Percentiles rank a stretch among this genome's conserved stretches.
Conservation (phyloP, 345 rosid species). For the Ceriops zippeliana region DNA sequence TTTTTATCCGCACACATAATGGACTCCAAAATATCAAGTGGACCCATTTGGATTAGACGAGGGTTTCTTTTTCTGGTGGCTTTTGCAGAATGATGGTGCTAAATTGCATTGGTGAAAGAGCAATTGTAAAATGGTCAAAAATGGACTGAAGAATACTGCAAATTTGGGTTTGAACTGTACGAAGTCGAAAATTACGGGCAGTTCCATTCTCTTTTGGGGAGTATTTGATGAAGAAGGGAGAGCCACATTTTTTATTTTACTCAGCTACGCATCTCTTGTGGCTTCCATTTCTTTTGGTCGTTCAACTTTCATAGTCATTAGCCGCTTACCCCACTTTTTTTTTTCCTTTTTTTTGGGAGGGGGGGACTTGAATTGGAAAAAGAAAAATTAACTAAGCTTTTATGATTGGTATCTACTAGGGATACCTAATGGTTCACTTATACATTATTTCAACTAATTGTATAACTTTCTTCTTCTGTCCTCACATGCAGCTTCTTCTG, state of each 20-base stretch:
- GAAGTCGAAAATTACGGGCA: not conserved
- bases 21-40: slow-evolving; percentile 5
- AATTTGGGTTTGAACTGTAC: not conserved
- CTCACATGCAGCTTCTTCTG: slow-evolving; percentile 2
- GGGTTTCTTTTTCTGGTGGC: not conserved
- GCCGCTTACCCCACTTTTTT: not conserved
- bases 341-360: no score
- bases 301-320: slow-evolving; percentile 2
- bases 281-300: not conserved
- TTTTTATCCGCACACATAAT: slow-evolving; percentile 7
- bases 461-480: slow-evolving; percentile 10
- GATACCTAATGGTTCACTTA: no score
- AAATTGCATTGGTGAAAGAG: slow-evolving; percentile 13
- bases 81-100: not conserved
- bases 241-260: no score
- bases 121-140: slow-evolving; percentile 17
- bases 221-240: no score
- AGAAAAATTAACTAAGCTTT: no score
- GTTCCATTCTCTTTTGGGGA: no score
- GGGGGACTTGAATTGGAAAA: no score
- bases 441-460: not conserved
- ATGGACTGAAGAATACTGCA: not conserved
- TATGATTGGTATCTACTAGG: no score
- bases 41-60: slow-evolving; percentile 7
- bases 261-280: no score